phyloP scores from a whole-genome alignment of 2,329 filamentous ascomycete species.

The Penicillium hesseltinei region DNA sequence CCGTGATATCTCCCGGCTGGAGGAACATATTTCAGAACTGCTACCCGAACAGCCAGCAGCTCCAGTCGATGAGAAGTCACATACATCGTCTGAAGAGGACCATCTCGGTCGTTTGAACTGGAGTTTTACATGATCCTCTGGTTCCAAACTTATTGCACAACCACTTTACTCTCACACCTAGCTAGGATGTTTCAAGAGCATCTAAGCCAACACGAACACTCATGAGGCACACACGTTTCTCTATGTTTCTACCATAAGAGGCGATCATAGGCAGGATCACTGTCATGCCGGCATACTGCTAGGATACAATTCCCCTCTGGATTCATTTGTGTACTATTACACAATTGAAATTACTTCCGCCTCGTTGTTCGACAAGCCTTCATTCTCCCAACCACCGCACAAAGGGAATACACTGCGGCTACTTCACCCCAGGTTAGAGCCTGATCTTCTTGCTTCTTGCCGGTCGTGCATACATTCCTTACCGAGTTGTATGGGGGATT shows the following conservation, averaged over 20 bases:
- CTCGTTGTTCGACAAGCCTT: neutral
- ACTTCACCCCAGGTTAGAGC: neutral
- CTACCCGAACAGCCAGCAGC: slow-evolving; percentile 25
- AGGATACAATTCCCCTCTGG: neutral
- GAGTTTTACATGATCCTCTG: slow-evolving; percentile 4
- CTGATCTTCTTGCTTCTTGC: neutral
- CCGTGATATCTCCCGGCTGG: slow-evolving; percentile 31
- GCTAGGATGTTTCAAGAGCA: neutral
- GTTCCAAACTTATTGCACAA: neutral
- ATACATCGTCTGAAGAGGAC: neutral
- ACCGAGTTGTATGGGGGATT: neutral
- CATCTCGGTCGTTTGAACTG: slow-evolving; percentile 2
- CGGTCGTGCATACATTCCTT: neutral
- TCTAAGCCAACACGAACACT: neutral
- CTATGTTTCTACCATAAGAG: neutral
- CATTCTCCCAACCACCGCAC: neutral
- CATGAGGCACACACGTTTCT: neutral
- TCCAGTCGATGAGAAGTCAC: slow-evolving; percentile 11
- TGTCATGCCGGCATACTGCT: neutral
- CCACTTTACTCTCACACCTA: neutral
- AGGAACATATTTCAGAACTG: slow-evolving; percentile 31
- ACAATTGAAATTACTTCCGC: neutral
- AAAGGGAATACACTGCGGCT: neutral
- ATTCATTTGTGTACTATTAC: neutral
- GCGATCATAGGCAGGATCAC: neutral